Evolutionary conservation across 1,284 basidiomycete species (phyloP).

Genomic region (Trametes hirsuta): DNA sequence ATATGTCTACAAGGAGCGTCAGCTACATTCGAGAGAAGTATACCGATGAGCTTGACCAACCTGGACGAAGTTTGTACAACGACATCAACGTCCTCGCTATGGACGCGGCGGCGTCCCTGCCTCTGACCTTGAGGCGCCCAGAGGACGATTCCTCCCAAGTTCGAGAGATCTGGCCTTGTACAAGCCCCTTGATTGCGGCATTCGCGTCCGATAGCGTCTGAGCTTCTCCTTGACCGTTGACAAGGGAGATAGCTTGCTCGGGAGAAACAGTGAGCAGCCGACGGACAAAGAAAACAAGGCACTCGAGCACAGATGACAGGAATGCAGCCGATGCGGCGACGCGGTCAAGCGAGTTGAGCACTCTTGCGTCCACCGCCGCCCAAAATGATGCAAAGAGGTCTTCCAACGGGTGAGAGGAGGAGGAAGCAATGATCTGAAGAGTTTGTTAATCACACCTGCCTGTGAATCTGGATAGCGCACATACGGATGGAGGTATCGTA

Average conservation of each 20-base stretch:
- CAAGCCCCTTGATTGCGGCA: conserved; percentile 34
- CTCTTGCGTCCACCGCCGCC: conserved; percentile 71
- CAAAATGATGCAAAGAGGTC: conserved; percentile 78
- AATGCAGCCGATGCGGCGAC: conserved; percentile 60
- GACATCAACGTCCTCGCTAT: conserved; percentile 49
- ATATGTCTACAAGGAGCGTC: conserved; percentile 39
- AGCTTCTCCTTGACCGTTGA: neutral
- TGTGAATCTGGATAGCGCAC: conserved; percentile 17
- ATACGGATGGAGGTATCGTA: conserved; percentile 69
- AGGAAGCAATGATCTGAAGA: conserved; percentile 20
- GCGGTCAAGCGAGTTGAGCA: conserved; percentile 58
- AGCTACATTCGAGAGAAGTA: conserved; percentile 1
- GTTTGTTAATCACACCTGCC: conserved; percentile 17
- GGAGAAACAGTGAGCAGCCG: conserved; percentile 36
- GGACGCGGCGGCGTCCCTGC: conserved; percentile 45
- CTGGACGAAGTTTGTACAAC: conserved; percentile 45
- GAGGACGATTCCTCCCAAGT: conserved; percentile 53
- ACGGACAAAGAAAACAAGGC: conserved; percentile 58
- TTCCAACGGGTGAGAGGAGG: conserved; percentile 33
- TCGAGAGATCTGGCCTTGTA: conserved; percentile 49
- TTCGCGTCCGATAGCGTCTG: conserved; percentile 10
- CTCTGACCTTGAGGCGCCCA: conserved; percentile 50
- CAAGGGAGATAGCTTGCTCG: conserved; percentile 20
- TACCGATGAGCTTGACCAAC: conserved; percentile 35
- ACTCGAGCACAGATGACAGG: conserved; percentile 72